A percentile compares a stretch with the other conserved stretches of the same genome.
These are phyloP conservation scores for Zasmidium angulare DNA, from an alignment of 2,329 filamentous ascomycete species.

Conservation along the genomic window DNA sequence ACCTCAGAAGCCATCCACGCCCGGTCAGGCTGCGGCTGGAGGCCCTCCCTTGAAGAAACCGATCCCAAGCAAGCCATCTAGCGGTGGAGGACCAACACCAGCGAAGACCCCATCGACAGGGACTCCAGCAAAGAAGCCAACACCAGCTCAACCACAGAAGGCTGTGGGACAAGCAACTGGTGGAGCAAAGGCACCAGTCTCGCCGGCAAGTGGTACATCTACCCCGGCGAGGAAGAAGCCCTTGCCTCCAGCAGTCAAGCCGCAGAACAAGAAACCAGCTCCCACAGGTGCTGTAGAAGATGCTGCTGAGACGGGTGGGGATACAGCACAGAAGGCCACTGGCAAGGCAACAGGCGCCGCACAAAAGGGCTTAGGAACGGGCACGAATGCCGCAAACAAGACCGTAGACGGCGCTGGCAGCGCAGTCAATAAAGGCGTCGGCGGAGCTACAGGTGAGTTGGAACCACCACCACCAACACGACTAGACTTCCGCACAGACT, in stretches of 20 bases:
- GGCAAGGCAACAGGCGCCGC: constrained; percentile 26
- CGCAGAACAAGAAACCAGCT: constrained; percentile 16
- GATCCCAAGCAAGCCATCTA: constrained; percentile 6
- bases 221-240: constrained; percentile 17
- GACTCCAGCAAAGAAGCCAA: constrained; percentile 17
- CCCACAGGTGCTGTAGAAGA: constrained; percentile 8
- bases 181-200: constrained; percentile 14
- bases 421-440: constrained; percentile 27
- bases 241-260: constrained; percentile 18
- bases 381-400: constrained; percentile 29
- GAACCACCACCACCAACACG: constrained; percentile 11
- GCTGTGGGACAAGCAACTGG: constrained; percentile 14
- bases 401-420: constrained; percentile 23
- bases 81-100: constrained; percentile 9
- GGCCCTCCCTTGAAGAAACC: constrained; percentile 19
- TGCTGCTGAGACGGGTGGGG: constrained; percentile 7
- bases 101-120: constrained; percentile 14
- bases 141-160: constrained; percentile 20
- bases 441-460: constrained; percentile 33
- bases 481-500: constrained; percentile 23
- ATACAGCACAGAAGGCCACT: constrained; percentile 24
- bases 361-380: constrained; percentile 29
- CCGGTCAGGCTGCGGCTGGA: neutral
- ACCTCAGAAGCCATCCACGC: neutral
- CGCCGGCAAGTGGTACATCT: constrained; percentile 10